phyloP scores from a whole-genome alignment of 192 early-diverging fungal species.

The Diversispora eburnea region DNA sequence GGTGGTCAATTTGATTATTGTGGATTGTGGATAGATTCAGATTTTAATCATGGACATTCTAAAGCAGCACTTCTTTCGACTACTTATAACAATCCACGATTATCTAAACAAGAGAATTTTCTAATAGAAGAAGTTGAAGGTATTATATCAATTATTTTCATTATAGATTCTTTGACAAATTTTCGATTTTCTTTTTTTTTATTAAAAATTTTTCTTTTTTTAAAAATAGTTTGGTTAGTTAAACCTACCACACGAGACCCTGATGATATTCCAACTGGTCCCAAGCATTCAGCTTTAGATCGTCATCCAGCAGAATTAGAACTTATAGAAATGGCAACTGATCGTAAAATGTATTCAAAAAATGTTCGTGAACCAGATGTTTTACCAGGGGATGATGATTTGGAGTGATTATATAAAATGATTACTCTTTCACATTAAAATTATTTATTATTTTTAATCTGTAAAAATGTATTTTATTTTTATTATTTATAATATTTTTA shows the following conservation, averaged over 20 bases:
- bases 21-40: slow-evolving; percentile 65
- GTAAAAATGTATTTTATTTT: no score
- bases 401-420: not conserved
- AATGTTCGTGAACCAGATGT: slow-evolving; percentile 48
- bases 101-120: slow-evolving; percentile 56
- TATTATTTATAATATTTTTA: no score
- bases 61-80: slow-evolving; percentile 56
- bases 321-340: slow-evolving; percentile 68
- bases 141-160: slow-evolving; percentile 26
- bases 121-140: slow-evolving; percentile 64
- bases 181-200: not conserved
- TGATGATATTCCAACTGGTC: slow-evolving; percentile 39
- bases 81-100: slow-evolving; percentile 57
- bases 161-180: not conserved
- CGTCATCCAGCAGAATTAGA: slow-evolving; percentile 63
- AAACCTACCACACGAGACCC: slow-evolving; percentile 46
- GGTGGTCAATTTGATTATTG: slow-evolving; percentile 73
- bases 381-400: not conserved
- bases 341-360: slow-evolving; percentile 66
- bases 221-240: slow-evolving; percentile 62
- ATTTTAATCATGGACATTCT: slow-evolving; percentile 60
- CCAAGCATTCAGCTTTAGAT: slow-evolving; percentile 55
- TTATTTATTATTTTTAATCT: no score
- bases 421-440: no score
- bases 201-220: not conserved